These are phyloP conservation scores for Ophiocordyceps polyrhachis-furcata DNA, from an alignment of 2,329 filamentous ascomycete genomes.

Conservation along the genomic window DNA sequence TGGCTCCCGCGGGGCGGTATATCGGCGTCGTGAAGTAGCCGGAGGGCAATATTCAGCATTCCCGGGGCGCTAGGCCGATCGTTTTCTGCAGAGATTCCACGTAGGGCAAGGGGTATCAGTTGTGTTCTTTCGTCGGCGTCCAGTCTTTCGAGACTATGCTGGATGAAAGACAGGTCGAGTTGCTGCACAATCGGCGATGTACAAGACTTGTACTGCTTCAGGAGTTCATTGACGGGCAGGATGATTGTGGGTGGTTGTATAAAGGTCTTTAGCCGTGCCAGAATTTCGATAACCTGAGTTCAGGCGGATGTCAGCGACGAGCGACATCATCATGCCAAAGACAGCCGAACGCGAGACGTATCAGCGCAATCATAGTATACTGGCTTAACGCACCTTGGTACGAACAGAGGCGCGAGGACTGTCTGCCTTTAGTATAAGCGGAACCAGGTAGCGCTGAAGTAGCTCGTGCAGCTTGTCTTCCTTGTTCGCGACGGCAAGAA, in stretches of 20 bases:
- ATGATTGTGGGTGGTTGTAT: constrained; percentile 32
- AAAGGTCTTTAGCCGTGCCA: not conserved
- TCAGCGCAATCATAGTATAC: not conserved
- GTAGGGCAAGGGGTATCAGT: constrained; percentile 40
- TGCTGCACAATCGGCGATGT: constrained; percentile 61
- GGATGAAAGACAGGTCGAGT: constrained; percentile 76
- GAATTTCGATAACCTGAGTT: not conserved
- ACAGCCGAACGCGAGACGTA: not conserved
- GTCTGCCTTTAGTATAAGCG: constrained; percentile 68
- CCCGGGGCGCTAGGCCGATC: constrained; percentile 23
- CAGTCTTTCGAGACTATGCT: constrained; percentile 48
- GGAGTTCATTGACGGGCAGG: constrained; percentile 63
- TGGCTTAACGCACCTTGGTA: constrained; percentile 39
- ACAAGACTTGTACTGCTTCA: constrained; percentile 75
- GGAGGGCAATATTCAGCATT: constrained; percentile 68
- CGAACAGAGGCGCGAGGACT: constrained; percentile 68
- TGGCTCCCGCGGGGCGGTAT: constrained; percentile 62
- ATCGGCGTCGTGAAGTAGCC: constrained; percentile 50
- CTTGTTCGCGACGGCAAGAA: constrained; percentile 59
- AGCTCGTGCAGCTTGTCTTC: constrained; percentile 67
- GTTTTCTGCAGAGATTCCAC: constrained; percentile 13
- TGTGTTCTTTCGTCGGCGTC: constrained; percentile 43
- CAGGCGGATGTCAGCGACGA: not conserved
- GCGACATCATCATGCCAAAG: not conserved
- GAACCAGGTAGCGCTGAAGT: constrained; percentile 60